Conservation (phyloP, 306 rosid genomes). For the Ochetophila trinervis region DNA sequence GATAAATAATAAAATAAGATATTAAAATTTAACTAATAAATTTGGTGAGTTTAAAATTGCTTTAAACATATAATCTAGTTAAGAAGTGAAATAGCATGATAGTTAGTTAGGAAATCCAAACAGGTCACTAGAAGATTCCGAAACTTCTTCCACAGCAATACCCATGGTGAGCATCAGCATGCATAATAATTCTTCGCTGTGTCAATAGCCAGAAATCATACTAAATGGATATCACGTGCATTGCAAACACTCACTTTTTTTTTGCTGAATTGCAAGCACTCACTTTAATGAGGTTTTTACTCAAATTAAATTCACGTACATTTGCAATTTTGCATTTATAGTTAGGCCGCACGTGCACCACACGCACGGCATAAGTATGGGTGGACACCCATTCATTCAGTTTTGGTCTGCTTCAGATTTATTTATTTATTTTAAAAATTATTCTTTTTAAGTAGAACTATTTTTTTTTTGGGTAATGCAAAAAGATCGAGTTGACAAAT, state of each 20-base stretch:
- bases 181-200: background rate
- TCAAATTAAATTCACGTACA: background rate
- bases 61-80: too few species aligned
- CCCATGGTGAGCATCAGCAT: background rate
- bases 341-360: conserved; percentile 8
- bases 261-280: too few species aligned
- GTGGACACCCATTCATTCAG: background rate
- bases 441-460: too few species aligned
- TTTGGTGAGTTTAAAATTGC: too few species aligned
- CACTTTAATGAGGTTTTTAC: background rate
- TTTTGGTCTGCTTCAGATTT: background rate
- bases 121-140: background rate
- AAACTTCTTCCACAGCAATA: background rate
- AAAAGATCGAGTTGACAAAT: too few species aligned
- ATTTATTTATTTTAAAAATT: background rate
- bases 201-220: background rate
- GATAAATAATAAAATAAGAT: too few species aligned
- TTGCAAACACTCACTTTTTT: background rate
- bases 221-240: conserved; percentile 21
- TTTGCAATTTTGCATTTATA: background rate
- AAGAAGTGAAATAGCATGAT: too few species aligned
- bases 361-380: background rate
- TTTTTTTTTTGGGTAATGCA: too few species aligned
- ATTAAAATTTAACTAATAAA: too few species aligned
- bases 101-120: too few species aligned